Base-by-base conservation (phyloP, 345 rosid species). In the Abelmoschus esculentus region DNA sequence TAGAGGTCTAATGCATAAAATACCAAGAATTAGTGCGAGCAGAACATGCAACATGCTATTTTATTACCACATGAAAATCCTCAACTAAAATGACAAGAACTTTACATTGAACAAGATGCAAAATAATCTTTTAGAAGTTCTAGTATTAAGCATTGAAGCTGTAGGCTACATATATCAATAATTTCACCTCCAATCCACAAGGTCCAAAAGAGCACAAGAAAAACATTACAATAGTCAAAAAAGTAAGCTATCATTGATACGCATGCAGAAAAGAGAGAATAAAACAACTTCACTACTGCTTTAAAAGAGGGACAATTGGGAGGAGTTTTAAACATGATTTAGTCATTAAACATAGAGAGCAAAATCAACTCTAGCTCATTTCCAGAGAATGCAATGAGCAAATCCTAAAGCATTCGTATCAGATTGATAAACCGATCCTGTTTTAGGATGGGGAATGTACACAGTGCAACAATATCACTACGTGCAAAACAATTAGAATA, bases 301-400 rank as follows among this genome's bases (percentile, higher is more conserved):
- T 40, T 63, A 42, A 19, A 65, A 46, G 34, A 31, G 54, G 15
- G 32, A 10, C 61, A 10, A 56, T 11, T 56, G 61, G 7, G 56
- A 36, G 56, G 13, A 4, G 54, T 42, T 18, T 40, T 19, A 52
- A 64, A 64, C 53, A 42, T 12, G 68, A 64, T 42, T 54, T 64
- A 64, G 7, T 22, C 53, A 14, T 56, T 26, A 7, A 47, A 47
- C 38, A 47, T 47, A 47, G 8, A 26, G n/a, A 56, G 4, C 10
- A 26, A 56, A 56, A 56, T 56, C 32, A 56, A n/a, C 32, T 26
- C 34, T 56, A 22, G 32, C 14, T 12, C 68, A 22, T 22, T 42
- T 64, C 54, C 54, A 12, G 26, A 6, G 13, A 12, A 28, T 46
- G 61, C 98, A 28, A 66, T 15, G 26, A 66, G 40, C 7, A 4